These are phyloP conservation scores for Candida sanyaensis DNA, from an alignment of 1,139 yeast species.

Conservation along the genomic window DNA sequence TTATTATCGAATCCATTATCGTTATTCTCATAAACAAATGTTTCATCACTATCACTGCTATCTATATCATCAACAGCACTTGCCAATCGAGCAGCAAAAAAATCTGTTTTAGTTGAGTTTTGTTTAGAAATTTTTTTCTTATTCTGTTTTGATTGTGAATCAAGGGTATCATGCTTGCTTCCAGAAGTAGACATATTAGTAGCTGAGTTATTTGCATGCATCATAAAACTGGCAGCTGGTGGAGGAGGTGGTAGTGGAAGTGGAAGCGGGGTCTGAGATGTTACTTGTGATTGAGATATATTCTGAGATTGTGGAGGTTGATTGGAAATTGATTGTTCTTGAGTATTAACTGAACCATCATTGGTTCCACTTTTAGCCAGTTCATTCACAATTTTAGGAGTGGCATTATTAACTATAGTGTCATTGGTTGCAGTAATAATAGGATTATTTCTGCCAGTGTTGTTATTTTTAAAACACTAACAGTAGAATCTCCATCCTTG, in stretches of 20 bases:
- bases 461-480: constrained; percentile 7
- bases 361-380: not conserved
- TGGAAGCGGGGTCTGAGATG: constrained; percentile 3
- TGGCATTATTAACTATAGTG: no score
- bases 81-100: constrained; percentile 91
- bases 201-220: constrained; percentile 14
- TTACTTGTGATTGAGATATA: not conserved
- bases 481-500: constrained; percentile 5
- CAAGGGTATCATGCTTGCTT: constrained; percentile 6
- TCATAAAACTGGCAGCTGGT: constrained; percentile 10
- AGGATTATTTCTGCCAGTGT: not conserved
- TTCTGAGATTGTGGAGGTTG: not conserved
- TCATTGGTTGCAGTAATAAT: no score
- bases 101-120: constrained; percentile 72
- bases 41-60: constrained; percentile 86
- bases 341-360: not conserved
- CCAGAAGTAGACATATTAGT: constrained; percentile 5
- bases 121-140: constrained; percentile 27
- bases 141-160: constrained; percentile 12
- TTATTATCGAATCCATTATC: constrained; percentile 17
- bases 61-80: constrained; percentile 92
- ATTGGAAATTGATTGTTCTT: not conserved
- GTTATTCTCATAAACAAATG: constrained; percentile 82
- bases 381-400: no score
- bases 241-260: no score